Conservation (phyloP, 352 stramenopile species). For the Globisporangium alternatum region DNA sequence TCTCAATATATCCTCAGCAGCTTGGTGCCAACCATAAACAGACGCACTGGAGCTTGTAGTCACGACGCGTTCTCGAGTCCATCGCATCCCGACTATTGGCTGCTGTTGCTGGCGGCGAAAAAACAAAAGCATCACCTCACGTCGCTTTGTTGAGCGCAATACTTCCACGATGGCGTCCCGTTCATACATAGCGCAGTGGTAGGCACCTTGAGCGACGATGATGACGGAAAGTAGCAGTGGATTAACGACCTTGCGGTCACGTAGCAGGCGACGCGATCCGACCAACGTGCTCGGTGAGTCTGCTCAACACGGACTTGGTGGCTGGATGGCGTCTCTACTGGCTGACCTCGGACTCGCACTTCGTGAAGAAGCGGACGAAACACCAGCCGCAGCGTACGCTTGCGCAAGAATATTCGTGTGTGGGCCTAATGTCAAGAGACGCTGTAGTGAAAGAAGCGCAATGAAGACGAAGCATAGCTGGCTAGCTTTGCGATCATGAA, state of each 20-base stretch:
- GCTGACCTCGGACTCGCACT: not conserved
- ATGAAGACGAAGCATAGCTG: no score
- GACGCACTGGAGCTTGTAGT: no score
- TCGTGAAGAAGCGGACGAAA: not conserved
- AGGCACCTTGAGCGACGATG: not conserved
- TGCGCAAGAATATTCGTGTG: not conserved
- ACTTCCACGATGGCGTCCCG: no score
- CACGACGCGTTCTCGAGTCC: not conserved
- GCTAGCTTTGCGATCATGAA: no score
- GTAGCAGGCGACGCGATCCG: not conserved
- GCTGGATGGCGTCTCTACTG: not conserved
- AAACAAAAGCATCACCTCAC: no score
- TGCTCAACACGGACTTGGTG: not conserved
- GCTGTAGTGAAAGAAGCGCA: no score
- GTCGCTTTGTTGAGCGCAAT: no score
- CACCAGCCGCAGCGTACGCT: not conserved
- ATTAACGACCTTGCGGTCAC: not conserved
- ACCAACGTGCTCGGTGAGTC: not conserved
- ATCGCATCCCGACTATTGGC: not conserved
- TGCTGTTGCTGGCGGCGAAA: not conserved
- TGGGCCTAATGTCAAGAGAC: no score
- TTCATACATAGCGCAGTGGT: no score
- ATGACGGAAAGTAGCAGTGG: not conserved
- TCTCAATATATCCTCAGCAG: not conserved
- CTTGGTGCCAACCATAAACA: no score